Base-by-base conservation (phyloP, 225 moss, liverwort and hornwort species). In the Straminergon stramineum region DNA sequence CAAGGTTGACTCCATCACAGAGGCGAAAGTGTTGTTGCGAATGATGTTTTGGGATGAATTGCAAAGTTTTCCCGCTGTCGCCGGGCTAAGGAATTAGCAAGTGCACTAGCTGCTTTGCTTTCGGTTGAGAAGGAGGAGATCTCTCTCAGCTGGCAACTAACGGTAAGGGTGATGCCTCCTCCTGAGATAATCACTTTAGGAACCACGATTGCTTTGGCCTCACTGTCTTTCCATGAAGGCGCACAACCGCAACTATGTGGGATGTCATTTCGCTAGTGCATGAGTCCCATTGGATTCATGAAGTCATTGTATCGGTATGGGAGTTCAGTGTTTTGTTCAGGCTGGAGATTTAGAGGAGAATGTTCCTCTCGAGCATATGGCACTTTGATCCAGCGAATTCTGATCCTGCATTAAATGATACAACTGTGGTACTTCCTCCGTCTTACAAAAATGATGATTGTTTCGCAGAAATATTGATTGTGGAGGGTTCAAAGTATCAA, bases 311-410 rank as follows among this genome's bases (percentile, higher is more conserved):
- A 27, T 69, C 93, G 56, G 93, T 93, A 64, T 89, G 92, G 92
- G 93, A 91, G 62, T 85, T 94, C 60, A 92, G 81, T 83, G 84
- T 94, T 77, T 91, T 94, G 37, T 91, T 87, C 76, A 95, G 91
- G 87, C 92, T 95, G 75, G 93, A 95, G 93, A 95, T 71, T 91
- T 94, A 37, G 95, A 95, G 78, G 96, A 95, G 34, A 87, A 88
- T 51, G 87, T 83, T 93, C 67, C 67, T 66, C 53, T 37, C 84
- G 17, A 58, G 65, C 32, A 45, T 34, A 92, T 65, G 90, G 69
- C 79, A 90, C 92, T 75, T 90, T 90, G 51, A 91, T 93, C 30
- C 89, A 95, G 79, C 87, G 84, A 80, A 79, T 88, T 51, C 63
- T 60, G 26, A 75, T 75, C 31, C 57, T 86, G 53, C 96, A 94